Percentiles rank a stretch among this genome's conserved stretches.
These are phyloP conservation scores for Phaseolus lunatus DNA, from an alignment of 306 rosid genomes.

Conservation along the genomic window DNA sequence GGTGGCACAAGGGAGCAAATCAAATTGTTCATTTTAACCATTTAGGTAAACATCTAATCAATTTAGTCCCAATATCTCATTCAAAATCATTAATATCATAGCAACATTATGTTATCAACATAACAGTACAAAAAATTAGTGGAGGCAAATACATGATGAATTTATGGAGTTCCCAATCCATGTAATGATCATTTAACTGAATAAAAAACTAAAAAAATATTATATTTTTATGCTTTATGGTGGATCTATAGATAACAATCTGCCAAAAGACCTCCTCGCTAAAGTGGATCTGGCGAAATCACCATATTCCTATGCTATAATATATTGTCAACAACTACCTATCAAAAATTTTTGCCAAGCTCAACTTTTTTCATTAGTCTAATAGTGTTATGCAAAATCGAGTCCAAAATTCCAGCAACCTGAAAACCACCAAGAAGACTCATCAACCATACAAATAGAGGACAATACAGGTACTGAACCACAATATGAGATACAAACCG, in stretches of 20 bases:
- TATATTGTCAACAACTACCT: slow-evolving; percentile 48
- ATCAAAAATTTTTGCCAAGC: slow-evolving; percentile 90
- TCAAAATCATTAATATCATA: background rate
- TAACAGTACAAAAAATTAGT: slow-evolving; percentile 8
- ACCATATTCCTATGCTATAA: slow-evolving; percentile 45
- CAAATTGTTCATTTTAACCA: background rate
- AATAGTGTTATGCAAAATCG: slow-evolving; percentile 82
- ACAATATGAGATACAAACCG: slow-evolving; percentile 69
- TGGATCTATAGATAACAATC: slow-evolving; percentile 5
- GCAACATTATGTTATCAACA: slow-evolving; percentile 23
- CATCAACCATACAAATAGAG: slow-evolving; percentile 43
- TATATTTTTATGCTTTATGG: slow-evolving; percentile 42
- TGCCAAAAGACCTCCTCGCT: slow-evolving; percentile 29
- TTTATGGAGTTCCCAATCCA: slow-evolving; percentile 36
- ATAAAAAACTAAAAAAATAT: slow-evolving; percentile 36
- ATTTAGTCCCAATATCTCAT: background rate
- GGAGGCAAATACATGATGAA: slow-evolving; percentile 24
- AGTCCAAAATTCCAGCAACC: slow-evolving; percentile 98
- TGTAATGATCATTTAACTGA: slow-evolving; percentile 20
- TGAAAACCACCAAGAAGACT: slow-evolving; percentile 58
- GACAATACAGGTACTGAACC: slow-evolving; percentile 28
- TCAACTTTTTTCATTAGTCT: slow-evolving; percentile 86
- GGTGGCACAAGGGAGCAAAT: background rate
- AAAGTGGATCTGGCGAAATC: slow-evolving; percentile 47
- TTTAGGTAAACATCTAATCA: background rate